Base-by-base conservation (phyloP, 1,284 basidiomycete species). In the Neonothopanus nambi region DNA sequence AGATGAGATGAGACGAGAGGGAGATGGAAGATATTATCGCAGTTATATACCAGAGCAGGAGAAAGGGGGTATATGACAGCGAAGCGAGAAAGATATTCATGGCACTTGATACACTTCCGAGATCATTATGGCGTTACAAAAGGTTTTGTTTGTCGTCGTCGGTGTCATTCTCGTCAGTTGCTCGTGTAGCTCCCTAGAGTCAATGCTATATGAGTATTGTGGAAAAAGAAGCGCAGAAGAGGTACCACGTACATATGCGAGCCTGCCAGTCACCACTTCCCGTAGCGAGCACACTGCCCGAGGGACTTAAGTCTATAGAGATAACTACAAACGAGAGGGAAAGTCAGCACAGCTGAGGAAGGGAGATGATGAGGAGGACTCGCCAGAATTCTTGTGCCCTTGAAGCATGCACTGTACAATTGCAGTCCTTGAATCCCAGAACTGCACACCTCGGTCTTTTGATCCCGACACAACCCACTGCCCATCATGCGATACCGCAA, bases 391-490 rank as follows among this genome's bases (percentile, higher is more conserved):
- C 71, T 93, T 94, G 71, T 95, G 93, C 2, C 92, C 93, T 68
- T 93, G 91, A 6, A 96, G 73, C 76, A 93, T 87, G 60, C 91
- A 85, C 65, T 94, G 91, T 39, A 89, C 81, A 59, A 85, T 81
- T 1, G 84, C 89, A 5, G 79, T 83, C 56, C 77, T 76, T 15
- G 88, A 82, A 65, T 95, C 90, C 92, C 93, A 96, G 67, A 94
- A 90, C 67, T 91, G 87, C 36, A 96, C 91, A 1, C 87, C 86
- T 20, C 93, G 83, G 70, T 97, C 94, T 68, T 95, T 95, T 18
- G 91, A 93, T 21, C 93, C 92, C 18, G 91, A 93, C 3, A 93
- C 91, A 59, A 95, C 85, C 87, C 90, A 95, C 58, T 86, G 81
- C 21, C 89, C 89, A 67, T 96, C 92, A 52, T 89, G 87, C 20